Evolutionary conservation across 164 flowering plant genomes (phyloP).

Genomic region (Sextonia rubra): DNA sequence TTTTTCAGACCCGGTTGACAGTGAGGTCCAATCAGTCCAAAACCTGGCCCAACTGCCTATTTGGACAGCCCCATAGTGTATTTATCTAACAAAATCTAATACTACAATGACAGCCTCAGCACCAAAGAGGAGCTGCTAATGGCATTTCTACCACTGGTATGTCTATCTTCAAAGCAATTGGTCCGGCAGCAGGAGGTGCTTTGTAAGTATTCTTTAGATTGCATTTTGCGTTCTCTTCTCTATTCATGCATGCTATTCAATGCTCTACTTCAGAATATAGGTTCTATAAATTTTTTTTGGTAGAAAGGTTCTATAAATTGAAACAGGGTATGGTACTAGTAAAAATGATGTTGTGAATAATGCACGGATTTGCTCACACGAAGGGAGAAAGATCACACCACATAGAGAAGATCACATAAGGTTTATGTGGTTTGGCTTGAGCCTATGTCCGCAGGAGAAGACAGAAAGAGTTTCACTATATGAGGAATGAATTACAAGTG

Average conservation of each 20-base stretch:
- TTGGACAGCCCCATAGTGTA: not conserved
- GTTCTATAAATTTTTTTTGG: not conserved
- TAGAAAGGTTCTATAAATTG: not conserved
- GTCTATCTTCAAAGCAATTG: constrained; percentile 55
- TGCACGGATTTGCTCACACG: too few species aligned
- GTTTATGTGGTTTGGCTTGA: too few species aligned
- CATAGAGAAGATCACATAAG: too few species aligned
- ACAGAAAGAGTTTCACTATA: too few species aligned
- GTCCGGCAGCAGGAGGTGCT: constrained; percentile 56
- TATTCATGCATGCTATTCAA: not conserved
- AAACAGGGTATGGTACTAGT: not conserved
- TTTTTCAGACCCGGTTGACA: not conserved
- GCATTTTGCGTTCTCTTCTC: not conserved
- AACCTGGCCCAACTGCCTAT: not conserved
- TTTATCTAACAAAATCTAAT: not conserved
- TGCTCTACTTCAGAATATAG: not conserved
- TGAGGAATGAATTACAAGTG: too few species aligned
- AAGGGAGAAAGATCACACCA: too few species aligned
- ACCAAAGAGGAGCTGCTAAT: constrained; percentile 22
- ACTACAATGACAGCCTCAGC: constrained; percentile 12
- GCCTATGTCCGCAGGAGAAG: too few species aligned
- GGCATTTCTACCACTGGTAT: constrained; percentile 39
- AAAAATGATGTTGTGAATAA: too few species aligned
- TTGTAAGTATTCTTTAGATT: constrained; percentile 27
- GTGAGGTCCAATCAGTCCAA: not conserved